A percentile compares a stretch with the other conserved stretches of the same genome.
These are phyloP conservation scores for Melanopsichium pennsylvanicum DNA, from an alignment of 1,284 basidiomycete species.

Conservation along the genomic window DNA sequence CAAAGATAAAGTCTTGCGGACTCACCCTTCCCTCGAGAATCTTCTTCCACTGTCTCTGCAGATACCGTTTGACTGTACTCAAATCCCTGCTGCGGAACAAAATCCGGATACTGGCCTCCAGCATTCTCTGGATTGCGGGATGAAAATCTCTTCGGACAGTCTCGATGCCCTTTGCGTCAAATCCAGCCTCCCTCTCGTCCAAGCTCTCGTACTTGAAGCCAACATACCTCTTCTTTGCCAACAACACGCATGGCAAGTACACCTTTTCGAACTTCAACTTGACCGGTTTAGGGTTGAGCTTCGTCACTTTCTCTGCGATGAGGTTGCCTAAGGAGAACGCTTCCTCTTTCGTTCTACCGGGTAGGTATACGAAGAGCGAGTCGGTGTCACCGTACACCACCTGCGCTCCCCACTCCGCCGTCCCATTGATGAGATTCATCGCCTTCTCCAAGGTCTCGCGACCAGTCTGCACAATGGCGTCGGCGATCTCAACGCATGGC, in stretches of 20 bases:
- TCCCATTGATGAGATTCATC: slow-evolving; percentile 77
- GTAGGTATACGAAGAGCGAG: slow-evolving; percentile 88
- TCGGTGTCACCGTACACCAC: slow-evolving; percentile 99
- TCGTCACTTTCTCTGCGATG: slow-evolving; percentile 86
- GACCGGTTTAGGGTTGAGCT: slow-evolving; percentile 85
- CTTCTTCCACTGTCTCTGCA: slow-evolving; percentile 83
- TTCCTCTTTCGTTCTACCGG: slow-evolving; percentile 87
- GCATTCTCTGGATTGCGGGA: slow-evolving; percentile 61
- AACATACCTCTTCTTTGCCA: slow-evolving; percentile 97
- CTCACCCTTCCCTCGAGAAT: slow-evolving; percentile 81
- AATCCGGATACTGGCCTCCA: slow-evolving; percentile 67
- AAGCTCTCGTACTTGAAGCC: slow-evolving; percentile 91
- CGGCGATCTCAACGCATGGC: slow-evolving; percentile 97
- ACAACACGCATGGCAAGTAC: slow-evolving; percentile 88
- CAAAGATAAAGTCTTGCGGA: slow-evolving; percentile 89
- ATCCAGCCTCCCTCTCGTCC: slow-evolving; percentile 79
- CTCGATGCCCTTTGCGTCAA: slow-evolving; percentile 98
- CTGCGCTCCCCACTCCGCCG: slow-evolving; percentile 78
- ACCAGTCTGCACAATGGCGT: slow-evolving; percentile 95
- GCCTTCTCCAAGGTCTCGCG: slow-evolving; percentile 96
- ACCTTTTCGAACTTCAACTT: slow-evolving; percentile 99
- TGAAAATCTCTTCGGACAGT: slow-evolving; percentile 83
- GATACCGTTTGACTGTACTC: slow-evolving; percentile 86
- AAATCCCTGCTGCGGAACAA: slow-evolving; percentile 88
- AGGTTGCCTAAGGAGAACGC: slow-evolving; percentile 91